A percentile compares a stretch with the other conserved stretches of the same genome.
These are phyloP conservation scores for Fusarium irregulare DNA, from an alignment of 2,329 filamentous ascomycete genomes.

Conservation along the genomic window DNA sequence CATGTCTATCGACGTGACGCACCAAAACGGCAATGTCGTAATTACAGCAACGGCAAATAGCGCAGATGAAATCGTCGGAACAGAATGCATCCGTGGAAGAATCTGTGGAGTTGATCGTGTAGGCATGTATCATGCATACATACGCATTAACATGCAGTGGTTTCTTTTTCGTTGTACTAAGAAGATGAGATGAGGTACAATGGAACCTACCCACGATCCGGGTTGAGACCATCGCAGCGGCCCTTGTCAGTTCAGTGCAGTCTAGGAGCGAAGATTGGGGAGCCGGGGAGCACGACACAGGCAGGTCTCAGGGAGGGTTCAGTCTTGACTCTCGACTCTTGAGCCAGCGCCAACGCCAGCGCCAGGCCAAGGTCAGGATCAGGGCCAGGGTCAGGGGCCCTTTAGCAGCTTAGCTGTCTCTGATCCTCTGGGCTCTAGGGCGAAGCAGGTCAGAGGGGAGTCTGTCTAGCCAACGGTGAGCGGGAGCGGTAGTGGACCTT, in stretches of 20 bases:
- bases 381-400: neutral
- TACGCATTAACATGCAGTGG: neutral
- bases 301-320: constrained; percentile 5
- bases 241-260: constrained; percentile 1
- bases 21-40: constrained; percentile 7
- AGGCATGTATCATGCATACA: neutral
- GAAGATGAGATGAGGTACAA: constrained; percentile 40
- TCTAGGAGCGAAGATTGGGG: constrained; percentile 8
- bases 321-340: neutral
- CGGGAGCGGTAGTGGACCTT: constrained; percentile 37
- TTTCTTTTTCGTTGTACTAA: constrained; percentile 16
- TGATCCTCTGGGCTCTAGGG: neutral
- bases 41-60: neutral
- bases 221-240: constrained; percentile 30
- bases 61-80: constrained; percentile 28
- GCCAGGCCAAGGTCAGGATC: neutral
- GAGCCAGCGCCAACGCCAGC: neutral
- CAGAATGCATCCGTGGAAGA: constrained; percentile 10
- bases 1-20: constrained; percentile 15
- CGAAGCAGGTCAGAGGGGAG: constrained; percentile 6
- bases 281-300: neutral
- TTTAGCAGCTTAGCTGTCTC: neutral
- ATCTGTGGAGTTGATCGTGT: neutral
- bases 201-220: constrained; percentile 31
- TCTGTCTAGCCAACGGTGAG: constrained; percentile 37